Base-by-base conservation (phyloP, 2,329 filamentous ascomycete genomes). In the Beauveria medogensis region DNA sequence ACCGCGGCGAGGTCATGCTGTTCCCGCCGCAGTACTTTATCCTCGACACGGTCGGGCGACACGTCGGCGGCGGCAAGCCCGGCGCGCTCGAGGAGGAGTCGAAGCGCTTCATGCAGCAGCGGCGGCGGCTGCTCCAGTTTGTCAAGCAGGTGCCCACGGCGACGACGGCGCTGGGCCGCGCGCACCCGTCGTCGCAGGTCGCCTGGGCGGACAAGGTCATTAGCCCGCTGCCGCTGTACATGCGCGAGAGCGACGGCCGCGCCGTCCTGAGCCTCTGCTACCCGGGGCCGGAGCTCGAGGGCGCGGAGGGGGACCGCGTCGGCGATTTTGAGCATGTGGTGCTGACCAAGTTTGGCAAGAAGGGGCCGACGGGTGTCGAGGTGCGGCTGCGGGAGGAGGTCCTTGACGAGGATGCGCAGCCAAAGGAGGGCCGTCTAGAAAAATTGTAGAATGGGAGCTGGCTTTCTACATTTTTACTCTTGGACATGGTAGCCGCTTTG, bases 21-120 rank as follows among this genome's bases (percentile, higher is more conserved):
- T 97, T 95, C 70, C 94, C 94, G 4, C 94, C 94, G 0, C 94
- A 97, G 70, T 88, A 87, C 70, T 92, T 89, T 73, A 80, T 94
- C 4, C 78, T 91, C 12, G 75, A 80, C 40, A 74, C 89, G 0
- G 73, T 90, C 2, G 72, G 80, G 0, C 75, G 74, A 2, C 83
- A 85, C 65, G 74, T 89, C 18, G 70, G 69, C 4, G 73, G 75
- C 5, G 67, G 68, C 1, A 61, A 30, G 30, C 50, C 65, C 30
- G 67, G 64, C 18, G 68, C 70, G 0, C 71, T 69, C 0, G 65
- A 67, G 9, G 65, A 67, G 18, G 68, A 67, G 1, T 62, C 68
- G 1, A 61, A 65, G 22, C 68, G 78, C 65, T 85, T 69, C 69
- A 76, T 69, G 41, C 65, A 66, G 1, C 82, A 88, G 68, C 73